phyloP scores from a whole-genome alignment of 2,329 filamentous ascomycete genomes.

The Atkinsonella hypoxylon region DNA sequence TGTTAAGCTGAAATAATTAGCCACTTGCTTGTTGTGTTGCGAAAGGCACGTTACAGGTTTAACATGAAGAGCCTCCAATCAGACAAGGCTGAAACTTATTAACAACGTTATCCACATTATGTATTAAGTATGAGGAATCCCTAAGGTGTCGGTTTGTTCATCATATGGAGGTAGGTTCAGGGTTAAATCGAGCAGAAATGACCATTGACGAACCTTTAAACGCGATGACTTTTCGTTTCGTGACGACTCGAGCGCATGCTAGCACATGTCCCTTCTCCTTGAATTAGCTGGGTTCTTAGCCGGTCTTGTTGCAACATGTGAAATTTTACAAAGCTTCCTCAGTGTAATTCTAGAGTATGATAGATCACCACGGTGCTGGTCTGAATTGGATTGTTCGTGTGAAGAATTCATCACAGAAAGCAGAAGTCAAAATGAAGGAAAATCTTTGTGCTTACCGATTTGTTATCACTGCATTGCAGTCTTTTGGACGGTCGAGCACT shows the following conservation, averaged over 20 bases:
- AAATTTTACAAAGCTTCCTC: slow-evolving; percentile 27
- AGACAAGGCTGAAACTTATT: slow-evolving; percentile 58
- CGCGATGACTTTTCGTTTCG: slow-evolving; percentile 24
- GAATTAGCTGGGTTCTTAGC: neutral
- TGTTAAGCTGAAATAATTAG: slow-evolving; percentile 23
- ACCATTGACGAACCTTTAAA: slow-evolving; percentile 22
- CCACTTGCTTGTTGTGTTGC: slow-evolving; percentile 9
- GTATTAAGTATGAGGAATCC: slow-evolving; percentile 59
- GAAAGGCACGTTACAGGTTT: slow-evolving; percentile 9
- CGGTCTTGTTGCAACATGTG: neutral
- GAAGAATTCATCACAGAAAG: slow-evolving; percentile 22
- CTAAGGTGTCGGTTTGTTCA: slow-evolving; percentile 50
- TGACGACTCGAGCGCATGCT: neutral
- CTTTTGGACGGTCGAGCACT: neutral
- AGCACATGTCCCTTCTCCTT: neutral
- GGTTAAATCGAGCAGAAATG: neutral
- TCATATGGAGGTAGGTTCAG: slow-evolving; percentile 31
- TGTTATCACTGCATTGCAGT: neutral
- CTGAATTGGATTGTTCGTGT: slow-evolving; percentile 53
- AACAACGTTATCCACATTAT: slow-evolving; percentile 49
- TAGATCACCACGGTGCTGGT: slow-evolving; percentile 44
- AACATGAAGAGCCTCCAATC: slow-evolving; percentile 30
- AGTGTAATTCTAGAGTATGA: slow-evolving; percentile 41
- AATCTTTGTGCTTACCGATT: slow-evolving; percentile 12
- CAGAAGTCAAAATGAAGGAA: neutral